Evolutionary conservation across 75 land plant species (phyloP), one percentile per base, ranked within the genome.

Genomic region (Pinus taeda): DNA sequence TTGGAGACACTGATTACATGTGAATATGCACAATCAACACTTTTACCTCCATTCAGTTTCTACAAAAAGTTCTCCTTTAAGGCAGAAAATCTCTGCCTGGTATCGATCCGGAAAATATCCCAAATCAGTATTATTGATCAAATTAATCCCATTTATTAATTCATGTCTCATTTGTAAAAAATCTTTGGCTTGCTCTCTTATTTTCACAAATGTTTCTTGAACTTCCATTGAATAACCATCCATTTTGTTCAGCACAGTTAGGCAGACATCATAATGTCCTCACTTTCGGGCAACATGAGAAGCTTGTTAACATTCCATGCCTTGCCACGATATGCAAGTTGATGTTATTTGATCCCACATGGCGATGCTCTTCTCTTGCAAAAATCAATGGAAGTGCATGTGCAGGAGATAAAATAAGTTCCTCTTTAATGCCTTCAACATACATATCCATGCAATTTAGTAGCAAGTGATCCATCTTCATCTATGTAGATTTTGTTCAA

Each of bases 241-340:
- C 99, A 96, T 93, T 81, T 96, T 96, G 57, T 92, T 93, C 20
- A 96, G 93, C 57, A 93, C 85, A 56, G 81, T 86, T n/a, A 93
- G 93, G 83, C 97, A 96, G 65, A 96, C 99, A 81, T 96, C 97
- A 84, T 90, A 74, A n/a, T 92, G 89, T 4, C 97, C 99, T 75
- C 93, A 97, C 77, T 92, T 96, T 18, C 99, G 93, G 73, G 97
- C 93, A 75, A 96, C 88, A 79, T 86, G 92, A 29, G 99, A 83
- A 96, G 90, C 85, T 92, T 96, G 75, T 96, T 96, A 9, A 96
- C 99, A 86, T 89, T 93, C 97, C 99, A 96, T 60, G 99, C 97
- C 62, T 96, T 96, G 75, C 93, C 99, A 72, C 95, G 88, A 75
- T 76, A 93, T 55, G 91, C 99, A 81, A 96, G 93, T 66, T 96